phyloP scores from a whole-genome alignment of 2,329 filamentous ascomycete species.

The Sodiomyces alkalinus region DNA sequence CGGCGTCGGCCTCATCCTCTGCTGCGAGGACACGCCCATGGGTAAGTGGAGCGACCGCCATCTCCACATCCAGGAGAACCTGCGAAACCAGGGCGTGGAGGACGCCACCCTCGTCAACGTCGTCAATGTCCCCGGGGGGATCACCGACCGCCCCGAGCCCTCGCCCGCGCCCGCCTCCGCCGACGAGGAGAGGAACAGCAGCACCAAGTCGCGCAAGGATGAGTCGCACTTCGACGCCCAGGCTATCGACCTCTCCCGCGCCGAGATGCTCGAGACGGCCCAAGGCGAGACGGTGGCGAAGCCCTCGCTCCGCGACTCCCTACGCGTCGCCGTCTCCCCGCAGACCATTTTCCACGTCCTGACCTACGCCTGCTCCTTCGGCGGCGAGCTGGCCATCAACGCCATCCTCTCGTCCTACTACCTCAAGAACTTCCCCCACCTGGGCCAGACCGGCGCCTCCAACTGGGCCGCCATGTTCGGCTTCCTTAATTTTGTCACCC shows the following conservation, averaged over 20 bases:
- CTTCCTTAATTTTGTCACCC: constrained; percentile 53
- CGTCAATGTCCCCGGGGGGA: constrained; percentile 33
- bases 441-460: constrained; percentile 39
- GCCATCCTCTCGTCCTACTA: constrained; percentile 43
- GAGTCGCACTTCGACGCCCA: constrained; percentile 24
- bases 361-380: constrained; percentile 50
- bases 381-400: constrained; percentile 48
- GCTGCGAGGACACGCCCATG: constrained; percentile 69
- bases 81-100: constrained; percentile 30
- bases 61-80: constrained; percentile 37
- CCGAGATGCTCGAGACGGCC: constrained; percentile 38
- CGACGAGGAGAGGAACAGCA: constrained; percentile 19
- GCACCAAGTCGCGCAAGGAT: constrained; percentile 19
- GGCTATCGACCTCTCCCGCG: constrained; percentile 26
- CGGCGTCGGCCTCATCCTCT: constrained; percentile 52
- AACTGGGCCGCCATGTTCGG: constrained; percentile 61
- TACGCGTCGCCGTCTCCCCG: constrained; percentile 30
- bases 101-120: constrained; percentile 24
- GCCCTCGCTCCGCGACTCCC: constrained; percentile 35
- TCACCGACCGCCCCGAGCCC: constrained; percentile 22
- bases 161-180: constrained; percentile 11
- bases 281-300: constrained; percentile 36
- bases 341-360: constrained; percentile 39
- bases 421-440: constrained; percentile 40
- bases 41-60: constrained; percentile 68